A percentile compares a stretch with the other conserved stretches of the same genome.
phyloP scores from a whole-genome alignment of 371 early-diverging fungal genomes.

The Syncephalis fuscata region DNA sequence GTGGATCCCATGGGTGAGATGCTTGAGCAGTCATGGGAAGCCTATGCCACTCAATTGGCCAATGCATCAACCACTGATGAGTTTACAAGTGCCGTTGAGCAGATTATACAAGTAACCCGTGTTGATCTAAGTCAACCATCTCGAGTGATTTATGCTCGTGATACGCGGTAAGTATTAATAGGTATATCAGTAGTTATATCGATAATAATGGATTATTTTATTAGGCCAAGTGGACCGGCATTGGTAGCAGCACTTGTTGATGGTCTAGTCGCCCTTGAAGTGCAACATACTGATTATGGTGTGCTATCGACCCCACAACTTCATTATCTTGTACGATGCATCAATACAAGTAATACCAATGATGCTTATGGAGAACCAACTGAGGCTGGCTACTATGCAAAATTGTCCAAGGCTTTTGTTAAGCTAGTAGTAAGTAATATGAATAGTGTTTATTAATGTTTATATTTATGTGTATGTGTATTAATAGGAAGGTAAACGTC shows the following conservation, averaged over 20 bases:
- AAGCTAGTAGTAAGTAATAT: conserved; percentile 29
- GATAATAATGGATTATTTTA: conserved; percentile 7
- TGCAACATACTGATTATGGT: conserved; percentile 63
- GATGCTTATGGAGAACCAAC: conserved; percentile 86
- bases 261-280: conserved; percentile 60
- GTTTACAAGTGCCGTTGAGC: conserved; percentile 35
- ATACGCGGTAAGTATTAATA: conserved; percentile 77
- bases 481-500: conserved; percentile 42
- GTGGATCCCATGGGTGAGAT: conserved; percentile 99
- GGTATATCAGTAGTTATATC: no score
- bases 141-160: conserved; percentile 69
- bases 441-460: background rate
- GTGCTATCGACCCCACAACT: conserved; percentile 94
- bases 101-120: conserved; percentile 40
- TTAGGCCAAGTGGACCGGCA: conserved; percentile 66
- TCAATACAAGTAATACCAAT: conserved; percentile 55
- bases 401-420: conserved; percentile 70
- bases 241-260: conserved; percentile 65
- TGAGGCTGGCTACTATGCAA: conserved; percentile 80
- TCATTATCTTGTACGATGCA: conserved; percentile 87
- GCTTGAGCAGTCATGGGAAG: conserved; percentile 96
- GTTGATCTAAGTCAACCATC: conserved; percentile 54
- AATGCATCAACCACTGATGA: conserved; percentile 66
- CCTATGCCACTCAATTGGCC: conserved; percentile 76
- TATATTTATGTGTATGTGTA: conserved; percentile 1